Evolutionary conservation across 768 basidiomycete species (phyloP), one percentile per base, ranked within the genome.

Genomic region (Tylopilus felleus): DNA sequence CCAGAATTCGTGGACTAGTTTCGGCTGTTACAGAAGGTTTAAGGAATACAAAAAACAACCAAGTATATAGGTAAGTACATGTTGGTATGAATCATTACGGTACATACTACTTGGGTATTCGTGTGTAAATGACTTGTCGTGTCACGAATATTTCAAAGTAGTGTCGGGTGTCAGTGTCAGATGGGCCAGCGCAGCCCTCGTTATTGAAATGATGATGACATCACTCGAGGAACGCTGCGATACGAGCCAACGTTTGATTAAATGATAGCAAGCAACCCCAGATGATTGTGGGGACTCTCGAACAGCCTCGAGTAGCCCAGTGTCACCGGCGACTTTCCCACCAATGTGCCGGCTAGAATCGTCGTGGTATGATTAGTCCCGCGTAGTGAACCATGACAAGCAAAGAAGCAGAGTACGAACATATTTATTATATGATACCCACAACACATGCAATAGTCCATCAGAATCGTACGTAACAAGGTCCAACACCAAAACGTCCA

Each of bases 381-480:
- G 52, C n/a, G 38, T 22, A 17, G 12, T 17, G 19, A 46, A 29
- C 41, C 33, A 36, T 17, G 41, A 23, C 40, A 29, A 36, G 10
- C 7, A 35, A 13, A 47, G 29, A 35, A 49, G 38, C n/a, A 21
- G 23, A 19, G 25, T 23, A 29, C 38, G 21, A 60, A 25, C 33
- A n/a, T 33, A 12, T 1, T 31, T 17, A 44, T 17, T 21, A 36
- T 40, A 47, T 17, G 27, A 36, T 40, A 47, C 28, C 19, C 4
- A 43, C 35, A 23, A 17, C 27, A 28, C 2, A 47, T 35, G 4
- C 36, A n/a, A 29, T 22, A 31, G 40, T 47, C 60, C 60, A 49
- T 45, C 59, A 61, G 61, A 49, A 45, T 19, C 12, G 35, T 61
- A 61, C 46, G 44, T 45, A 45, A 45, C 45, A 21, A 14, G n/a